Conservation (phyloP, 768 basidiomycete genomes). For the Tylopilus sp. region DNA sequence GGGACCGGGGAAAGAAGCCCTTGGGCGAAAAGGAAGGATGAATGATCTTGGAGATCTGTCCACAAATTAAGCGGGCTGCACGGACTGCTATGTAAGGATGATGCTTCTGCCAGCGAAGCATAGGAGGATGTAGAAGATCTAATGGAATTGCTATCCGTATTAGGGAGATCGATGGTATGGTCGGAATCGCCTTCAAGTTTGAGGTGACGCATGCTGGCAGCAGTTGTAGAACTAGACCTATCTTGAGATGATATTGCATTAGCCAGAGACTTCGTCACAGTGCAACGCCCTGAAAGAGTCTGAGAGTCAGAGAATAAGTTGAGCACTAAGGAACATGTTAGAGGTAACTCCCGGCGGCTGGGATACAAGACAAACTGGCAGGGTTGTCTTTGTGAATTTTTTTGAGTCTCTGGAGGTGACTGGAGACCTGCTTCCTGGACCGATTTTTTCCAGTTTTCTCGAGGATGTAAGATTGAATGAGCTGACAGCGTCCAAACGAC, state of each 20-base stretch:
- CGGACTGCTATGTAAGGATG: neutral
- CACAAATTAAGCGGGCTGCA: no score
- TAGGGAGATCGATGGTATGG: conserved; percentile 4
- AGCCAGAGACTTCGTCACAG: neutral
- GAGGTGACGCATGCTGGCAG: conserved; percentile 9
- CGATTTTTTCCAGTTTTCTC: conserved; percentile 38
- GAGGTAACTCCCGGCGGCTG: neutral
- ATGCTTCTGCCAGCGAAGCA: conserved; percentile 4
- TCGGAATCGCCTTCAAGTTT: conserved; percentile 17
- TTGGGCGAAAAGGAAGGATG: conserved; percentile 1
- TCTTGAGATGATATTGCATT: conserved; percentile 7
- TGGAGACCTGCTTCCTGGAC: conserved; percentile 39
- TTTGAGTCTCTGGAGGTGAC: conserved; percentile 37
- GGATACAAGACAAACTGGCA: conserved; percentile 24
- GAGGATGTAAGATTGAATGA: conserved; percentile 37
- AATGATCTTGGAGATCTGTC: no score
- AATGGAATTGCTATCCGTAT: neutral
- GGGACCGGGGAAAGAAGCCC: conserved; percentile 1
- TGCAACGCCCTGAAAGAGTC: conserved; percentile 11
- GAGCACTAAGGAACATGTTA: conserved; percentile 16
- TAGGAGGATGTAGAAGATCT: conserved; percentile 3
- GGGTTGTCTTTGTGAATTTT: conserved; percentile 32
- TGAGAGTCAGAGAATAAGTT: conserved; percentile 26
- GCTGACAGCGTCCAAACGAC: conserved; percentile 38
- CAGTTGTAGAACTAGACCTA: conserved; percentile 1